phyloP scores from a whole-genome alignment of 805 yeast genomes.

The Yarrowia divulgata region DNA sequence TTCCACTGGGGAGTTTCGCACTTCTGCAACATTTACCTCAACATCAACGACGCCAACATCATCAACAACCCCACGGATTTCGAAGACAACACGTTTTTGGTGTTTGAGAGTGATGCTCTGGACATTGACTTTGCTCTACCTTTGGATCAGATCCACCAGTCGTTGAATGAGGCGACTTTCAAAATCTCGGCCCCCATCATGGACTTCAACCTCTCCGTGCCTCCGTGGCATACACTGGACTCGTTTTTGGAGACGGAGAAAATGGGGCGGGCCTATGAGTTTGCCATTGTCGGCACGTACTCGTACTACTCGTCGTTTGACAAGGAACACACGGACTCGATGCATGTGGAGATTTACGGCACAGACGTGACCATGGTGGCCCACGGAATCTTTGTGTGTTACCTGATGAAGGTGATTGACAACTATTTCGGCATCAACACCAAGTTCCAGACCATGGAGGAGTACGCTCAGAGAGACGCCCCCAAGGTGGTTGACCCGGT shows the following conservation, averaged over 20 bases:
- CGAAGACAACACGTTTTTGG: constrained; percentile 76
- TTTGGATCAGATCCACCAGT: constrained; percentile 52
- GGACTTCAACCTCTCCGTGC: constrained; percentile 71
- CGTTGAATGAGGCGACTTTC: constrained; percentile 44
- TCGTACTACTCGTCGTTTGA: constrained; percentile 65
- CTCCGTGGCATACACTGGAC: constrained; percentile 89
- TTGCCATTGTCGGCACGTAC: constrained; percentile 69
- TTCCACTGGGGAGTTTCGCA: constrained; percentile 65
- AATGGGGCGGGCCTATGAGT: constrained; percentile 72
- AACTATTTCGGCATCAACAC: constrained; percentile 88
- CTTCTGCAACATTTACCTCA: constrained; percentile 66
- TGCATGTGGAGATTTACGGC: constrained; percentile 69
- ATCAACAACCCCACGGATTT: constrained; percentile 88
- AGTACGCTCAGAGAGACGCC: constrained; percentile 58
- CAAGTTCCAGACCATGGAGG: constrained; percentile 88
- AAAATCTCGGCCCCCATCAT: constrained; percentile 58
- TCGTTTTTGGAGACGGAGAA: constrained; percentile 69
- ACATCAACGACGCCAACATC: constrained; percentile 86
- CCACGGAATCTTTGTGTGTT: constrained; percentile 80
- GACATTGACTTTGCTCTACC: constrained; percentile 63
- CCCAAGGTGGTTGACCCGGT: constrained; percentile 41
- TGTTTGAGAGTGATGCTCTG: constrained; percentile 71
- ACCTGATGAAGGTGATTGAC: constrained; percentile 76
- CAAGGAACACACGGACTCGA: constrained; percentile 71
- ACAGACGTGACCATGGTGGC: constrained; percentile 71